phyloP scores from a whole-genome alignment of 345 rosid genomes.

The Toxicodendron radicans region DNA sequence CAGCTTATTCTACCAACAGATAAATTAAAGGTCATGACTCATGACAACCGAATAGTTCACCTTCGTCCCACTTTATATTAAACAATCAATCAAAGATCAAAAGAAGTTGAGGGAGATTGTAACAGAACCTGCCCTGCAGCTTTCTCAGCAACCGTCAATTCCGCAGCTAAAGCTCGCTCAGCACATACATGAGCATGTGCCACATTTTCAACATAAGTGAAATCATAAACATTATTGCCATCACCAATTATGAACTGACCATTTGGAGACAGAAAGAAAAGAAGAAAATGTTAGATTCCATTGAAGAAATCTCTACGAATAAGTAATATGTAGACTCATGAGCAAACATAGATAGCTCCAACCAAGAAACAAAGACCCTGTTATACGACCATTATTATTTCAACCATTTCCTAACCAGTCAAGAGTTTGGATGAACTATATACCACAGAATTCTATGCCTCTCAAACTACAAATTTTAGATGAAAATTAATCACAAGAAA shows the following conservation, averaged over 20 bases:
- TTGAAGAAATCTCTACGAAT: conserved; percentile 2
- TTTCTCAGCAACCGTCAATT: conserved; percentile 60
- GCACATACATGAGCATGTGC: conserved; percentile 95
- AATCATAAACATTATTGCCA: conserved; percentile 76
- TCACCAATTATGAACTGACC: conserved; percentile 90
- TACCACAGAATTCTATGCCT: background rate
- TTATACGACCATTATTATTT: background rate
- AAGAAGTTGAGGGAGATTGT: conserved; percentile 18
- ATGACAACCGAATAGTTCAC: background rate
- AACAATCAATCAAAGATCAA: background rate
- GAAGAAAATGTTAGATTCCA: background rate
- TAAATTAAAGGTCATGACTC: background rate
- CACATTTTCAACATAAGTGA: conserved; percentile 92
- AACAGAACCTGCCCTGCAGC: conserved; percentile 85
- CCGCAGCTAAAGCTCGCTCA: conserved; percentile 89
- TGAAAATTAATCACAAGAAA: background rate
- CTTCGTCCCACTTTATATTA: background rate
- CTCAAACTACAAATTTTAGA: background rate
- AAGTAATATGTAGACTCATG: background rate
- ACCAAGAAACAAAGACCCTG: background rate
- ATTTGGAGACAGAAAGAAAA: conserved; percentile 1
- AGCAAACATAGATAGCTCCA: background rate
- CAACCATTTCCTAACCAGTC: background rate
- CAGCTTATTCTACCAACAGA: background rate
- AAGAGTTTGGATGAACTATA: background rate